phyloP scores from a whole-genome alignment of 2,329 filamentous ascomycete genomes.

The Boeremia exigua region DNA sequence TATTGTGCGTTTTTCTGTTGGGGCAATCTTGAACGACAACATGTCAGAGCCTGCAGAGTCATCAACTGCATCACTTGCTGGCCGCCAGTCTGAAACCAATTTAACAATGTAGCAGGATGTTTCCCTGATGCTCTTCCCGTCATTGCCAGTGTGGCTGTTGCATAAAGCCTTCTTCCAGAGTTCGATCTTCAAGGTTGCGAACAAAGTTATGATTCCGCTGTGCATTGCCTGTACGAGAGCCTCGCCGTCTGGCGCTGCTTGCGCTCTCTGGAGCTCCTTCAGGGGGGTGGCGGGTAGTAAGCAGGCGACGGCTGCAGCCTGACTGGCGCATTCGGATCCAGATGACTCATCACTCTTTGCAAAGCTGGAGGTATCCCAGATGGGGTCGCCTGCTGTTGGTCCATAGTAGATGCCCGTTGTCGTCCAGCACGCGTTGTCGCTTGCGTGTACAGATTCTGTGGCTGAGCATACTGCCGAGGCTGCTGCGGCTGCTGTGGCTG shows the following conservation, averaged over 20 bases:
- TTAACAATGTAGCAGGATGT: neutral
- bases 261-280: slow-evolving; percentile 77
- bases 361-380: slow-evolving; percentile 91
- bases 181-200: slow-evolving; percentile 90
- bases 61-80: neutral
- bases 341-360: slow-evolving; percentile 91
- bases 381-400: slow-evolving; percentile 88
- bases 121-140: slow-evolving; percentile 28
- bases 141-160: slow-evolving; percentile 71
- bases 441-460: slow-evolving; percentile 76
- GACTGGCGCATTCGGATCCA: slow-evolving; percentile 94
- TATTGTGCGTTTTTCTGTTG: neutral
- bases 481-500: slow-evolving; percentile 47
- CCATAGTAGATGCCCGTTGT: slow-evolving; percentile 94
- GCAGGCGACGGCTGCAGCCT: slow-evolving; percentile 93
- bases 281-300: slow-evolving; percentile 91
- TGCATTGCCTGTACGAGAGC: slow-evolving; percentile 70
- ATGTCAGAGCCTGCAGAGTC: neutral
- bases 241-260: slow-evolving; percentile 72
- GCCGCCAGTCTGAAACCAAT: slow-evolving; percentile 8
- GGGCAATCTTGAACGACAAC: slow-evolving; percentile 21
- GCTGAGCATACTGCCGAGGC: slow-evolving; percentile 57
- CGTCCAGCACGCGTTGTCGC: slow-evolving; percentile 78
- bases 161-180: slow-evolving; percentile 91
- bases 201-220: slow-evolving; percentile 85